Conservation (phyloP, 306 rosid species). For the Quercus agrifolia region DNA sequence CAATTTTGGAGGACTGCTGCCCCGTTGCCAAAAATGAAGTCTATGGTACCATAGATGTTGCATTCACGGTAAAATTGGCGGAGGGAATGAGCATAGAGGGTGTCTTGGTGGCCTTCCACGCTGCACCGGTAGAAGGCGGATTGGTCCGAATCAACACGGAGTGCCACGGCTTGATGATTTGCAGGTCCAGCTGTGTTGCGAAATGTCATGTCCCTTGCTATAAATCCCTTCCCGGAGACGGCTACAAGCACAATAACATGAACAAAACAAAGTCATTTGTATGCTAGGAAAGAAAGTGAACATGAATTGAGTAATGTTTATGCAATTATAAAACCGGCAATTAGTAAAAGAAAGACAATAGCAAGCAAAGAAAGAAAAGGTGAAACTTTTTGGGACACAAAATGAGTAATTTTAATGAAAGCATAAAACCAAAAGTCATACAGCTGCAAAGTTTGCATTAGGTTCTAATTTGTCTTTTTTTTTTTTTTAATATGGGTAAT, state of each 20-base stretch:
- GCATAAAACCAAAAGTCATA: no score
- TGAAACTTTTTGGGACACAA: no score
- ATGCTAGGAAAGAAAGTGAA: neutral
- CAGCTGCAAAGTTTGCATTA: no score
- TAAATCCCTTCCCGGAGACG: constrained; percentile 76
- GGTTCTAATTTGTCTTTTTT: no score
- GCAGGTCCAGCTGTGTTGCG: constrained; percentile 71
- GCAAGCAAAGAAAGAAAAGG: no score
- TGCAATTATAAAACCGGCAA: no score
- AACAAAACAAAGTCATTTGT: neutral
- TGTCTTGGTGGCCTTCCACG: constrained; percentile 83
- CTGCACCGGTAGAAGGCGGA: constrained; percentile 79
- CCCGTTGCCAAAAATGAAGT: constrained; percentile 84
- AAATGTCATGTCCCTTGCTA: constrained; percentile 69
- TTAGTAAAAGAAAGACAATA: no score
- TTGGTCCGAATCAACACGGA: constrained; percentile 83
- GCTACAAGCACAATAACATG: constrained; percentile 27
- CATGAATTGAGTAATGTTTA: no score
- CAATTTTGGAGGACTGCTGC: constrained; percentile 78
- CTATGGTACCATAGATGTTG: constrained; percentile 73
- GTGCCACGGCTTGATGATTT: constrained; percentile 74
- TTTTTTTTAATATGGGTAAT: no score
- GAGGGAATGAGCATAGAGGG: constrained; percentile 76
- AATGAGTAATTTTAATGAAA: no score
- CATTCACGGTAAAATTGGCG: constrained; percentile 83